These are phyloP conservation scores for Boletus reticuloceps DNA, from an alignment of 768 basidiomycete genomes.

Conservation along the genomic window DNA sequence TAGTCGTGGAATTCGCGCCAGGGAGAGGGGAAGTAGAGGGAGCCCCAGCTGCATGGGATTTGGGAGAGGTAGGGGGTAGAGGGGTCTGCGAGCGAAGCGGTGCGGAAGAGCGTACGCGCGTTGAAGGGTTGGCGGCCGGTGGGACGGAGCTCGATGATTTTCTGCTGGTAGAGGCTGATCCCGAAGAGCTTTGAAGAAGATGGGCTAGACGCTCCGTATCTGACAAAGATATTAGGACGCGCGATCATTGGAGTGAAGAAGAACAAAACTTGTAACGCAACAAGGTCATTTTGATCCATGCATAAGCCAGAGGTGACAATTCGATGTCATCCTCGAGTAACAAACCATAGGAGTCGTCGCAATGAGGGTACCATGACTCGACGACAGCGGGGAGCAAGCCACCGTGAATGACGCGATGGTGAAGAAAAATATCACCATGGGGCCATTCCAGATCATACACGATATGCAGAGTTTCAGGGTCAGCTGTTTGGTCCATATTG, in stretches of 20 bases:
- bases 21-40: conserved; percentile 84
- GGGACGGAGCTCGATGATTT: conserved; percentile 68
- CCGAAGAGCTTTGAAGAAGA: conserved; percentile 60
- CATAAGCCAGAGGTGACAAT: conserved; percentile 79
- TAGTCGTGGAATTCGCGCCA: conserved; percentile 88
- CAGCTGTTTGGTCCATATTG: conserved; percentile 75
- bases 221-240: conserved; percentile 25
- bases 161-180: conserved; percentile 85
- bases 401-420: conserved; percentile 75
- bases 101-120: conserved; percentile 56
- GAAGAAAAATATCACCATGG: conserved; percentile 55
- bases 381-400: conserved; percentile 82
- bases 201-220: conserved; percentile 50
- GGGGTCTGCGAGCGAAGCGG: conserved; percentile 37
- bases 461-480: conserved; percentile 54
- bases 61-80: conserved; percentile 79
- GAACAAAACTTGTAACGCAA: conserved; percentile 67
- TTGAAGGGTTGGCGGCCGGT: conserved; percentile 68
- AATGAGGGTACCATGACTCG: conserved; percentile 84
- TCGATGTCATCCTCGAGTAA: conserved; percentile 88
- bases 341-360: conserved; percentile 72
- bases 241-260: not conserved
- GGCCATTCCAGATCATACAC: conserved; percentile 55
- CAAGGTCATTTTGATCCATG: conserved; percentile 80
- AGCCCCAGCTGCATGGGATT: conserved; percentile 91